Percentiles rank a stretch among this genome's conserved stretches.
Evolutionary conservation across 805 yeast species (phyloP).

Genomic region (Lipomyces oligophaga): DNA sequence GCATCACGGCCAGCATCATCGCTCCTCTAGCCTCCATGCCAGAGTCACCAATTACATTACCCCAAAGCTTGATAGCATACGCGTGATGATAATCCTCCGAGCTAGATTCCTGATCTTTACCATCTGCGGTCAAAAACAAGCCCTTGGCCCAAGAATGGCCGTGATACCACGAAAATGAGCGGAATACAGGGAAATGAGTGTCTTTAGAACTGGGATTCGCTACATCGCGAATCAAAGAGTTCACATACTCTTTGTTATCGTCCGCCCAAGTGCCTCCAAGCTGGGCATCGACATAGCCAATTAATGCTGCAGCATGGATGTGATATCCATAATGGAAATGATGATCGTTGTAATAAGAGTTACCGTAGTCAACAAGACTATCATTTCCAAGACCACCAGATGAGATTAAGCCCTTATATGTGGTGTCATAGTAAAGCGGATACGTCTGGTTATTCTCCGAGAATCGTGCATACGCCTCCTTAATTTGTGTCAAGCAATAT

Average conservation of each 20-base stretch:
- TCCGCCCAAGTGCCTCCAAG: slow-evolving; percentile 53
- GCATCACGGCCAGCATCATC: slow-evolving; percentile 55
- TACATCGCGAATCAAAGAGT: slow-evolving; percentile 60
- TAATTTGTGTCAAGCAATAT: slow-evolving; percentile 53
- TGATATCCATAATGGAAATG: slow-evolving; percentile 86
- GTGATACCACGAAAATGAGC: slow-evolving; percentile 65
- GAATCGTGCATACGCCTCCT: slow-evolving; percentile 66
- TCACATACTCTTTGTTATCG: slow-evolving; percentile 53
- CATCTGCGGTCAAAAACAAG: slow-evolving; percentile 57
- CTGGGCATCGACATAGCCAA: slow-evolving; percentile 59
- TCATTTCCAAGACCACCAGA: slow-evolving; percentile 37
- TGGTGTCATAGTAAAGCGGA: slow-evolving; percentile 69
- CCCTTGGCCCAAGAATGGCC: slow-evolving; percentile 74
- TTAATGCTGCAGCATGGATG: slow-evolving; percentile 75
- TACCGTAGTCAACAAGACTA: slow-evolving; percentile 64
- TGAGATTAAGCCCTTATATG: slow-evolving; percentile 58
- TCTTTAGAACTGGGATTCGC: slow-evolving; percentile 53
- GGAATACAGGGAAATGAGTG: slow-evolving; percentile 61
- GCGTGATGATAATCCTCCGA: slow-evolving; percentile 69
- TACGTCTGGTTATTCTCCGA: slow-evolving; percentile 61
- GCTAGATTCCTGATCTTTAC: slow-evolving; percentile 67
- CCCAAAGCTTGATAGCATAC: slow-evolving; percentile 71
- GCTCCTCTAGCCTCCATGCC: slow-evolving; percentile 54
- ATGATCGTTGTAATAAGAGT: slow-evolving; percentile 77
- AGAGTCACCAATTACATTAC: slow-evolving; percentile 49